A percentile compares a stretch with the other conserved stretches of the same genome.
Evolutionary conservation across 495 filamentous ascomycete genomes (phyloP).

Genomic region (Penicillium flavigenum): DNA sequence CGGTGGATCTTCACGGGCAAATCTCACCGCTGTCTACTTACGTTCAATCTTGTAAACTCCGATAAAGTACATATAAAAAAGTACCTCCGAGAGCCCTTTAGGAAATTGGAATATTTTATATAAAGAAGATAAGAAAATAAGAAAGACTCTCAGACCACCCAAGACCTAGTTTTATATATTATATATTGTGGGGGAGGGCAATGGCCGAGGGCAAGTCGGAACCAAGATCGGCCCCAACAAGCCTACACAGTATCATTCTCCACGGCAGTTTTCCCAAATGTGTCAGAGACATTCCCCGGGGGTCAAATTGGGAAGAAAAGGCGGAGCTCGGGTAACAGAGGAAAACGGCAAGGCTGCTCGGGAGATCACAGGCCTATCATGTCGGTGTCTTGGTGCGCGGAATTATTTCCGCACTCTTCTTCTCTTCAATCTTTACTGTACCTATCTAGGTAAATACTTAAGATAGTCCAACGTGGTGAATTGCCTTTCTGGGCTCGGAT

Average conservation of each 20-base stretch:
- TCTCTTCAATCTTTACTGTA: neutral
- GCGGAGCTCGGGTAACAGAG: slow-evolving; percentile 12
- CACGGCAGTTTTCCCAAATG: neutral
- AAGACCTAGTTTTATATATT: neutral
- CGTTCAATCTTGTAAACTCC: neutral
- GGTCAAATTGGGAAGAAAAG: neutral
- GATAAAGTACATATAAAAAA: neutral
- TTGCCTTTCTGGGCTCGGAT: neutral
- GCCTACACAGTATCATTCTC: too few species aligned
- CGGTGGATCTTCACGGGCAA: slow-evolving; percentile 6
- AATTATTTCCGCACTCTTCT: neutral
- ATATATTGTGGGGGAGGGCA: neutral
- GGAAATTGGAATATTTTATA: neutral
- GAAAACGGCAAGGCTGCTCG: slow-evolving; percentile 2
- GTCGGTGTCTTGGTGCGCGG: neutral
- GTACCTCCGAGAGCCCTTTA: too few species aligned
- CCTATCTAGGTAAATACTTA: too few species aligned
- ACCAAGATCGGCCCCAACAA: neutral
- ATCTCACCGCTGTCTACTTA: slow-evolving; percentile 13
- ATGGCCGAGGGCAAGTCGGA: neutral
- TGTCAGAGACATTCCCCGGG: neutral
- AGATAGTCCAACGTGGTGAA: neutral
- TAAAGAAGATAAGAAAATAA: neutral
- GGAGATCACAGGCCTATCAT: slow-evolving; percentile 2
- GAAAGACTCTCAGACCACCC: neutral